Percentiles rank a stretch among this genome's conserved stretches.
Conservation (phyloP, 805 yeast species). For the Blastobotrys chiropterorum region DNA sequence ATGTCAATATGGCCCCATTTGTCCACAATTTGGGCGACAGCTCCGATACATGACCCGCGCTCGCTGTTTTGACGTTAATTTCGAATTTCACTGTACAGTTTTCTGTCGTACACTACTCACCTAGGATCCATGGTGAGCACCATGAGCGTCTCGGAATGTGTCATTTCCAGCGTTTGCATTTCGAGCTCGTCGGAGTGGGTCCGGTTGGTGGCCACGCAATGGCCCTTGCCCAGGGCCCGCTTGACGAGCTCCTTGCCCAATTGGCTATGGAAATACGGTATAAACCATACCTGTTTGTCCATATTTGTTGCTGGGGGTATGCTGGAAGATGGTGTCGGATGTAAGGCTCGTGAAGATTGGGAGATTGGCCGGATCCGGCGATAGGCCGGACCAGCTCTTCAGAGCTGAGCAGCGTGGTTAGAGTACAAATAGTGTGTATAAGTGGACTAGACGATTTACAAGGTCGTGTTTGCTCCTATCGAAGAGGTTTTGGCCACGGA, state of each 20-base stretch:
- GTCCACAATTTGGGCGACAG: slow-evolving; percentile 15
- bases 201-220: neutral
- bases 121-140: slow-evolving; percentile 11
- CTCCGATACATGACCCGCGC: slow-evolving; percentile 13
- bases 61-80: neutral
- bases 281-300: neutral
- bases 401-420: too few species aligned
- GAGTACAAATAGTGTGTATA: too few species aligned
- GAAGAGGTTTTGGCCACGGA: too few species aligned
- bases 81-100: neutral
- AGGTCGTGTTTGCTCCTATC: too few species aligned
- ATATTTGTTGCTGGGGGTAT: neutral
- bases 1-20: slow-evolving; percentile 18
- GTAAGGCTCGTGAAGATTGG: too few species aligned
- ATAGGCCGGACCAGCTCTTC: too few species aligned
- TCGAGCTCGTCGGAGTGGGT: neutral
- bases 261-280: neutral
- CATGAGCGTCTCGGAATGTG: slow-evolving; percentile 12
- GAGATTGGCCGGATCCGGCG: neutral
- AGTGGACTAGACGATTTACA: too few species aligned
- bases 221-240: neutral
- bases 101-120: slow-evolving; percentile 1
- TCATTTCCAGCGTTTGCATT: neutral
- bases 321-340: too few species aligned
- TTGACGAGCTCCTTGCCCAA: slow-evolving; percentile 3